Evolutionary conservation across 2,329 filamentous ascomycete species (phyloP).

Genomic region (Knufia petricola): DNA sequence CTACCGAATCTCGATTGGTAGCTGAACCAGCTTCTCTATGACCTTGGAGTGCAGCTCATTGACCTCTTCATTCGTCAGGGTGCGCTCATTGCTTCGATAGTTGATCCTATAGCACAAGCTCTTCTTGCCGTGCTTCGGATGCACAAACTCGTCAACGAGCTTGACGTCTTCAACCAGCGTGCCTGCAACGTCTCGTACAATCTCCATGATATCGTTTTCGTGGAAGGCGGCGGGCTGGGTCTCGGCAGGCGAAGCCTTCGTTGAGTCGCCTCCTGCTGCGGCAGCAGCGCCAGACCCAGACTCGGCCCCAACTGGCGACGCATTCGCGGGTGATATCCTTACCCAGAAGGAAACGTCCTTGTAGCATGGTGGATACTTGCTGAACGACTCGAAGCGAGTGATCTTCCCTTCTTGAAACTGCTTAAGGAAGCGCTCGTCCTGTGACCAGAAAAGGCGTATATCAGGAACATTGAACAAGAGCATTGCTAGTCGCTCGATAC

Average conservation of each 20-base stretch:
- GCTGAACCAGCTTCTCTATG: constrained; percentile 50
- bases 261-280: constrained; percentile 28
- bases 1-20: constrained; percentile 71
- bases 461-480: constrained; percentile 92
- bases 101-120: constrained; percentile 90
- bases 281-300: constrained; percentile 24
- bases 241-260: constrained; percentile 30
- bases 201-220: constrained; percentile 95
- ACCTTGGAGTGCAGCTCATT: constrained; percentile 68
- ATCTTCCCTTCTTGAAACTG: constrained; percentile 59
- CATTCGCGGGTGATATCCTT: constrained; percentile 28
- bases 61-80: constrained; percentile 71
- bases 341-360: constrained; percentile 97
- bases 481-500: constrained; percentile 94
- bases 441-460: constrained; percentile 92
- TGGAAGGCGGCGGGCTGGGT: constrained; percentile 51
- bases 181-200: constrained; percentile 72
- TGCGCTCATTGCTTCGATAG: constrained; percentile 85
- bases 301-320: constrained; percentile 35
- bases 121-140: constrained; percentile 71
- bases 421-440: constrained; percentile 70
- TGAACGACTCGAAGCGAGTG: constrained; percentile 71
- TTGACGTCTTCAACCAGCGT: constrained; percentile 80
- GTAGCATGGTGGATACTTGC: constrained; percentile 77
- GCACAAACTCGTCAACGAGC: constrained; percentile 75